A percentile compares a stretch with the other conserved stretches of the same genome.
phyloP scores from a whole-genome alignment of 768 basidiomycete genomes.

The Lactarius indigo region DNA sequence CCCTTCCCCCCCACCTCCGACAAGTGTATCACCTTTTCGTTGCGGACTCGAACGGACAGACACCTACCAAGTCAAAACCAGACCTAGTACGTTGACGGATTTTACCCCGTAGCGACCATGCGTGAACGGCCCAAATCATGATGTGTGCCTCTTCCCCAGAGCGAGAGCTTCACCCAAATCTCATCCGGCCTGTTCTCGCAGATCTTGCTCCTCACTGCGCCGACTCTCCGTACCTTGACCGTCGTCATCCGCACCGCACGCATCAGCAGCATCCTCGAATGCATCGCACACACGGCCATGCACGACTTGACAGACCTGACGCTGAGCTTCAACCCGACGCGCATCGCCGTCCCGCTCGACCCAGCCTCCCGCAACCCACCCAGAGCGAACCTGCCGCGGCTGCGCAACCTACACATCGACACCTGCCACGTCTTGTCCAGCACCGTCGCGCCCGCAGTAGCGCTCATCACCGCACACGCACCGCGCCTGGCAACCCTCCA shows the following conservation, averaged over 20 bases:
- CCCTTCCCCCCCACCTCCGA: slow-evolving; percentile 11
- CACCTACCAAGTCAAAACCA: not conserved
- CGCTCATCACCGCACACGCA: slow-evolving; percentile 3
- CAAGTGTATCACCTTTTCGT: slow-evolving; percentile 20
- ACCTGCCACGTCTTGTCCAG: slow-evolving; percentile 5
- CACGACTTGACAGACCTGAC: slow-evolving; percentile 13
- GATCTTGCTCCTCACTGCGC: slow-evolving; percentile 13
- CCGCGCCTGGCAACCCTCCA: slow-evolving; percentile 13
- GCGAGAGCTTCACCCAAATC: not conserved
- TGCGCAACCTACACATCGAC: slow-evolving; percentile 16
- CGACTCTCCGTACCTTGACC: slow-evolving; percentile 17
- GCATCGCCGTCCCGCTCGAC: slow-evolving; percentile 6
- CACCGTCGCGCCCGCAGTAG: slow-evolving; percentile 8
- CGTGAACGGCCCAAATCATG: not conserved
- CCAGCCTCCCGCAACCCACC: not conserved
- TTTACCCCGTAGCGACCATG: not conserved
- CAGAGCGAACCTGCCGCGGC: slow-evolving; percentile 7
- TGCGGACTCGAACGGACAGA: not conserved
- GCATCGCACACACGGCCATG: slow-evolving; percentile 7
- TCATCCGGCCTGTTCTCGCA: slow-evolving; percentile 1
- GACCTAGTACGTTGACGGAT: not conserved
- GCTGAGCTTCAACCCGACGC: slow-evolving; percentile 10
- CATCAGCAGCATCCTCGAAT: slow-evolving; percentile 5
- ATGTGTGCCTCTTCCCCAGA: not conserved
- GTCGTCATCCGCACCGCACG: slow-evolving; percentile 2